phyloP scores from a whole-genome alignment of 164 flowering plant genomes.

The Vitis labrusca region DNA sequence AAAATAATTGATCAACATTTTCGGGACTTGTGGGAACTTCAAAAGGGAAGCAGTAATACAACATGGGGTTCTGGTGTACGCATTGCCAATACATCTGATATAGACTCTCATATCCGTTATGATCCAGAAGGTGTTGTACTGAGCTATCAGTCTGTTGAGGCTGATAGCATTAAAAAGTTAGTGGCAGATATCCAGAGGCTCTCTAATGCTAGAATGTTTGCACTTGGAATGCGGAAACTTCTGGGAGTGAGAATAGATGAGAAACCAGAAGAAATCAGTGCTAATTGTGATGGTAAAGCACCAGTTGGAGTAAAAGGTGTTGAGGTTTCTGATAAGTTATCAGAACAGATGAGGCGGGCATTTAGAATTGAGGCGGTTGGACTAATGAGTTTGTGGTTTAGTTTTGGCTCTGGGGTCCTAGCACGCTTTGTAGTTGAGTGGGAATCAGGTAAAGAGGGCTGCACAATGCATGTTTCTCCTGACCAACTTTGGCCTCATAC shows the following conservation, averaged over 20 bases:
- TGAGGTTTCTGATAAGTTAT: conserved; percentile 58
- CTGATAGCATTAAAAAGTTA: conserved; percentile 77
- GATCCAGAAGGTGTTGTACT: conserved; percentile 92
- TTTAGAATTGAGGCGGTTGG: conserved; percentile 98
- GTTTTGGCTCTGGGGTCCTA: conserved; percentile 88
- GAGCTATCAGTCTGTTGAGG: conserved; percentile 79
- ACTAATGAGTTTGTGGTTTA: conserved; percentile 94
- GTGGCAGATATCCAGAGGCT: conserved; percentile 92
- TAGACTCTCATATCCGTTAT: conserved; percentile 91
- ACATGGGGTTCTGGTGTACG: conserved; percentile 94
- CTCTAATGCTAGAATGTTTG: conserved; percentile 87
- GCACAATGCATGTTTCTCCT: conserved; percentile 99
- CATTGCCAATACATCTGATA: conserved; percentile 88
- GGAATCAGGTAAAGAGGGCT: conserved; percentile 96
- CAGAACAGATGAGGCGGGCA: conserved; percentile 79
- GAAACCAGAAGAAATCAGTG: conserved; percentile 54
- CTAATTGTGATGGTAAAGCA: conserved; percentile 48
- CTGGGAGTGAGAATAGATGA: conserved; percentile 87
- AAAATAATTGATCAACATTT: conserved; percentile 93
- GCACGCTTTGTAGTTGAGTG: conserved; percentile 99
- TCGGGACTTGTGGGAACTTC: conserved; percentile 96
- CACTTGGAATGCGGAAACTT: conserved; percentile 89
- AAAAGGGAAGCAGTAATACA: conserved; percentile 65
- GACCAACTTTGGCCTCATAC: conserved; percentile 99
- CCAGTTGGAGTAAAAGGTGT: conserved; percentile 40